Evolutionary conservation across 225 moss, liverwort and hornwort species (phyloP).

Genomic region (Asterella californica): DNA sequence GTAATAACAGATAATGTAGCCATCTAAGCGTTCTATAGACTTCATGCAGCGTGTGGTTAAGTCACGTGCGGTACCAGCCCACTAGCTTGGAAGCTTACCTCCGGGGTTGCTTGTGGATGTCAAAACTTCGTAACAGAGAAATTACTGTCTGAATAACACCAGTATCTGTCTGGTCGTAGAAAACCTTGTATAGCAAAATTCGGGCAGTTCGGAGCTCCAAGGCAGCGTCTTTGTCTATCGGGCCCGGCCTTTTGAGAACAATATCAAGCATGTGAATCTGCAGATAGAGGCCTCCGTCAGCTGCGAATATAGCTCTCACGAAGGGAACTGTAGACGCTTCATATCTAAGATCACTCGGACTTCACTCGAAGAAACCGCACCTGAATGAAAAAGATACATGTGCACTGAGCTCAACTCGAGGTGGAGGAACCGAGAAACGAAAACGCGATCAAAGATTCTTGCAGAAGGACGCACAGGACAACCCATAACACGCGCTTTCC

Average conservation of each 20-base stretch:
- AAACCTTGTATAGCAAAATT: constrained; percentile 72
- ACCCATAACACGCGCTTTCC: too few relatives aligned
- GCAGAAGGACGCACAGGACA: too few relatives aligned
- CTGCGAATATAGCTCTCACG: too few relatives aligned
- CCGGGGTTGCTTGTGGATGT: constrained; percentile 82
- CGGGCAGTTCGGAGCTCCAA: constrained; percentile 78
- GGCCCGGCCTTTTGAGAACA: constrained; percentile 62
- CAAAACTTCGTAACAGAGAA: constrained; percentile 66
- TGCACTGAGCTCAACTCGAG: too few relatives aligned
- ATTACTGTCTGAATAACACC: constrained; percentile 74
- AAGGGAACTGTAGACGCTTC: too few relatives aligned
- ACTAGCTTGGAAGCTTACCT: constrained; percentile 37
- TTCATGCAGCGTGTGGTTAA: not conserved
- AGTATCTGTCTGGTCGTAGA: constrained; percentile 81
- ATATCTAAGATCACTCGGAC: too few relatives aligned
- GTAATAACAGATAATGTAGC: not conserved
- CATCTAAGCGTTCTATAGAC: not conserved
- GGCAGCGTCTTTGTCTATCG: constrained; percentile 49
- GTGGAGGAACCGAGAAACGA: too few relatives aligned
- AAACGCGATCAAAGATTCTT: too few relatives aligned
- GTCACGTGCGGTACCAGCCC: not conserved
- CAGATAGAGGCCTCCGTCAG: not conserved
- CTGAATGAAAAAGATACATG: too few relatives aligned
- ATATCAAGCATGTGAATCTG: constrained; percentile 92
- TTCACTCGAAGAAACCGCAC: too few relatives aligned